A percentile compares a stretch with the other conserved stretches of the same genome.
Evolutionary conservation across 805 yeast genomes (phyloP).

Genomic region (Torulaspora gathmanii): DNA sequence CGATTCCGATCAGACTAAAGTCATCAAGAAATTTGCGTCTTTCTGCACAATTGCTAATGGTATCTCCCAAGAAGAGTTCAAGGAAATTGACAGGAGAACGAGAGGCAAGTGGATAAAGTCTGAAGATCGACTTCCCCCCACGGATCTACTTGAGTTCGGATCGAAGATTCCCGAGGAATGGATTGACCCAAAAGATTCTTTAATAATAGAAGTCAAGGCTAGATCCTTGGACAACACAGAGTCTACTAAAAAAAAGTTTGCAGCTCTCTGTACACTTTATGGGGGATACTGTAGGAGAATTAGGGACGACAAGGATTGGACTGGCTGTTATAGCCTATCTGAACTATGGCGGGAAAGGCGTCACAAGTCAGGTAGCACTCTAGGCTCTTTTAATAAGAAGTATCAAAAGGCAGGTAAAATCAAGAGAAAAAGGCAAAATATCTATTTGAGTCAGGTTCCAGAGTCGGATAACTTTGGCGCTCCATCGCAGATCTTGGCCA

Average conservation of each 20-base stretch:
- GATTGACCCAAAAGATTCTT: slow-evolving; percentile 72
- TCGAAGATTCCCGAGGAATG: slow-evolving; percentile 61
- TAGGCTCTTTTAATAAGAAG: slow-evolving; percentile 24
- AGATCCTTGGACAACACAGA: slow-evolving; percentile 56
- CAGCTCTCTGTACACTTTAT: slow-evolving; percentile 64
- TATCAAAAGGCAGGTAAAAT: slow-evolving; percentile 33
- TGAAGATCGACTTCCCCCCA: slow-evolving; percentile 41
- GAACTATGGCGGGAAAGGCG: slow-evolving; percentile 39
- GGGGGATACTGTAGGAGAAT: slow-evolving; percentile 69
- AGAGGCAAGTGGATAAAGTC: slow-evolving; percentile 56
- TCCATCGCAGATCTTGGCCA: slow-evolving; percentile 40
- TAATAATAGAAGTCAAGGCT: slow-evolving; percentile 81
- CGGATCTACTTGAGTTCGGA: slow-evolving; percentile 49
- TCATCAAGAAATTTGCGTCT: slow-evolving; percentile 45
- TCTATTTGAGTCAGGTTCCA: slow-evolving; percentile 8
- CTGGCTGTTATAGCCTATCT: slow-evolving; percentile 48
- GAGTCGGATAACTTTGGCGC: slow-evolving; percentile 5
- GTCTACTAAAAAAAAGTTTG: slow-evolving; percentile 44
- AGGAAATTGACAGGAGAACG: slow-evolving; percentile 52
- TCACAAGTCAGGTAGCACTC: slow-evolving; percentile 8
- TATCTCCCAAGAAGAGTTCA: slow-evolving; percentile 57
- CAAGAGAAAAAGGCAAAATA: slow-evolving; percentile 23
- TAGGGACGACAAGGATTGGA: slow-evolving; percentile 63
- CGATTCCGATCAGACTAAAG: slow-evolving; percentile 7
- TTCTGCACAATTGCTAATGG: slow-evolving; percentile 86